phyloP scores from a whole-genome alignment of 768 basidiomycete species.

The Rubroboletus pulcherrimus region DNA sequence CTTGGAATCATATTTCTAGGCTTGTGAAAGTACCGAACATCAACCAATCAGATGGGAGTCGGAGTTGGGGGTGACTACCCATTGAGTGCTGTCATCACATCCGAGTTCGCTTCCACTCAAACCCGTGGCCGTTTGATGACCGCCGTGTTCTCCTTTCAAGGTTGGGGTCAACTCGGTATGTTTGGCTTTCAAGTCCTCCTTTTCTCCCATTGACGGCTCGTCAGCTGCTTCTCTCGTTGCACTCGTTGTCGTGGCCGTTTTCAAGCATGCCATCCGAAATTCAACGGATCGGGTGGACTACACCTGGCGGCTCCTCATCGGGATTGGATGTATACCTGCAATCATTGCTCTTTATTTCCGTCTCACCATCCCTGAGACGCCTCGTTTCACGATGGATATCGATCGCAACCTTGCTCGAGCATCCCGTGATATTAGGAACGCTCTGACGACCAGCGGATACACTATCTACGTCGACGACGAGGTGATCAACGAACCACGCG shows the following conservation, averaged over 20 bases:
- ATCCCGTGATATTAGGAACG: slow-evolving; percentile 60
- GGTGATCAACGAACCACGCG: slow-evolving; percentile 42
- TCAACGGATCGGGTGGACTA: slow-evolving; percentile 50
- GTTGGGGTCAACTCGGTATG: slow-evolving; percentile 80
- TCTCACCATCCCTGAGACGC: slow-evolving; percentile 85
- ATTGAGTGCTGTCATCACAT: slow-evolving; percentile 74
- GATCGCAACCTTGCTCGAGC: slow-evolving; percentile 73
- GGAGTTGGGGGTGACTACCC: slow-evolving; percentile 90
- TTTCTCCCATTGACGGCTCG: background rate
- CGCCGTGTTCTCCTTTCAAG: slow-evolving; percentile 77
- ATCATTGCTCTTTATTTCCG: slow-evolving; percentile 81
- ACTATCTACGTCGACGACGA: slow-evolving; percentile 51
- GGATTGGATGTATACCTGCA: slow-evolving; percentile 77
- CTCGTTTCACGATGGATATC: slow-evolving; percentile 88
- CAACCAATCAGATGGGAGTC: slow-evolving; percentile 57
- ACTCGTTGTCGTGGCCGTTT: slow-evolving; percentile 57
- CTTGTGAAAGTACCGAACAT: slow-evolving; percentile 11
- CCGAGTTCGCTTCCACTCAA: slow-evolving; percentile 76
- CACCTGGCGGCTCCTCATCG: slow-evolving; percentile 83
- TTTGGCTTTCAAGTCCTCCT: slow-evolving; percentile 3
- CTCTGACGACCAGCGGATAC: slow-evolving; percentile 45
- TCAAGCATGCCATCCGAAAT: slow-evolving; percentile 48
- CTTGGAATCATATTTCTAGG: background rate
- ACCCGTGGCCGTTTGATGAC: slow-evolving; percentile 83
- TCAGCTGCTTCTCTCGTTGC: slow-evolving; percentile 62